Base-by-base conservation (phyloP, 2,329 filamentous ascomycete genomes). In the Talaromyces sp. region DNA sequence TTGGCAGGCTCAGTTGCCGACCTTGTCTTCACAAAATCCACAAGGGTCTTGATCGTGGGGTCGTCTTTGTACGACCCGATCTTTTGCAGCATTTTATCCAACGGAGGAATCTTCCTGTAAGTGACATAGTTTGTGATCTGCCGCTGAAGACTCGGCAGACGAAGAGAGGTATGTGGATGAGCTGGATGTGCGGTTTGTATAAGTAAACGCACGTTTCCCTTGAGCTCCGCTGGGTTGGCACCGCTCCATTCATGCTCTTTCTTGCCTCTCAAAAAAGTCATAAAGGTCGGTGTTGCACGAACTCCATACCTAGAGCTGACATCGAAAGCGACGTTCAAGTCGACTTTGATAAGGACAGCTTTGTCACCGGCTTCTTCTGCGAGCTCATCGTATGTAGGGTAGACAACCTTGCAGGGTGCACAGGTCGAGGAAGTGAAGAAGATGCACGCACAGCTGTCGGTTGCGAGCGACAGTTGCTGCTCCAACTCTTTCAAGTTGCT, bases 381-480 rank as follows among this genome's bases (percentile, higher is more conserved):
- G 0, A 97, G 80, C 64, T 90, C 81, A 62, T 95, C 89, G 68
- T 91, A 97, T 0, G 88, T 75, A 1, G 92, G 91, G 68, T 96
- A 95, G 2, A 93, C 82, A 17, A 85, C 76, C 72, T 89, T 93
- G 81, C 93, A 97, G 0, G 92, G 92, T 0, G 86, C 83, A 70
- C 92, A 97, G 2, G 88, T 94, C 2, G 89, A 85, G 3, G 91
- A 96, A 0, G 93, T 97, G 77, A 97, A 97, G 79, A 97, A 97
- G 60, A 97, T 82, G 41, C 93, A 84, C 0, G 90, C 90, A 62
- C 88, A 91, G 0, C 88, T 87, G 5, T 83, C 80, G 29, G 80
- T 80, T 0, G 89, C 88, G 1, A 78, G 76, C 0, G 77, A 72
- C 6, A 94, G 78, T 1, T 88, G 75, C 19, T 76, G 76, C 41